Base-by-base conservation (phyloP, 352 stramenopile species). In the Phytophthora cactorum region DNA sequence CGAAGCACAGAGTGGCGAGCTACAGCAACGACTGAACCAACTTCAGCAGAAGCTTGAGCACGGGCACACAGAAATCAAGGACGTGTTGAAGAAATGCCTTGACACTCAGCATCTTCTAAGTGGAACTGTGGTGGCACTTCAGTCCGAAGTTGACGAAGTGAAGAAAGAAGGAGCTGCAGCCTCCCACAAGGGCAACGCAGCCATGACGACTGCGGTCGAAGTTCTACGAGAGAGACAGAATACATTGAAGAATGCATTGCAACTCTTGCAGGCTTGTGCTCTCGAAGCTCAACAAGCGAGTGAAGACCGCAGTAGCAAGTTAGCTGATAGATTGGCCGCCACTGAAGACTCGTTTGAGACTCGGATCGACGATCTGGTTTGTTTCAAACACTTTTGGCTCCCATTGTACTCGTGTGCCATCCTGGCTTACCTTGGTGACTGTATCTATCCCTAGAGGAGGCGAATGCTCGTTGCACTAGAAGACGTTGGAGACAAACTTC, bases 61-160 rank as follows among this genome's bases (percentile, higher is more conserved):
- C 5, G 59, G 68, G 25, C 76, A 89, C 11, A 45, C 74, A 1
- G 81, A 91, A 29, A 47, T 84, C 15, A 84, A 83, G 29, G 63
- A 53, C 1, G 66, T 86, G 22, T 29, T 90, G 22, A 73, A 77
- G 10, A 91, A 88, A 43, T 87, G 73, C 38, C 66, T 88, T 1
- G 81, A 91, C 27, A 82, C 78, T 25, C 81, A 91, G 45, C 81
- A 91, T 32, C 58, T 90, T 43, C 52, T 91, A 25, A 89, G 83
- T 56, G 64, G 70, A 15, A 89, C 77, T 0, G 69, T 91, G 6
- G 81, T 91, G 14, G 72, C 76, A 45, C 55, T 91, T 22, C 81
- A 90, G 66, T 70, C 58, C 5, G 83, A 90, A 12, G 49, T 88
- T 11, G 81, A 90, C 25, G 67, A 81, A 15, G 49, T 72, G 12